phyloP scores from a whole-genome alignment of 2,329 filamentous ascomycete genomes.

The Exophiala viscosa region DNA sequence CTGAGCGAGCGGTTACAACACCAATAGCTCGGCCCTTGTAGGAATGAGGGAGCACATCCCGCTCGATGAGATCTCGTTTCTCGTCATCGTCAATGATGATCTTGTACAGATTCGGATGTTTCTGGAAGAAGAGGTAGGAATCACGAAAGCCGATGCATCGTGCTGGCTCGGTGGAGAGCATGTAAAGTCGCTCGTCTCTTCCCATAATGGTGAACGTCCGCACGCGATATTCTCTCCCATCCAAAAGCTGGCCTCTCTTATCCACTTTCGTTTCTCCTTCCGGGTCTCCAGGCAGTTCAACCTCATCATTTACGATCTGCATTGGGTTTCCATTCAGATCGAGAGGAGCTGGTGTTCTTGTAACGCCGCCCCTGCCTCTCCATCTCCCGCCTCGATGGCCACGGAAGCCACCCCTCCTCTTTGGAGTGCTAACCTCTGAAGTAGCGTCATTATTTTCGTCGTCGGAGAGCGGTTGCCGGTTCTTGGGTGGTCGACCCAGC shows the following conservation, averaged over 20 bases:
- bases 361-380: conserved; percentile 68
- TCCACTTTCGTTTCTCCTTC: conserved; percentile 94
- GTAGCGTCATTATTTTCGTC: conserved; percentile 46
- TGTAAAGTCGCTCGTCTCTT: conserved; percentile 83
- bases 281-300: conserved; percentile 77
- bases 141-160: conserved; percentile 96
- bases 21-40: conserved; percentile 98
- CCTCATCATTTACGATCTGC: conserved; percentile 88
- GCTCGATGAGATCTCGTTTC: conserved; percentile 92
- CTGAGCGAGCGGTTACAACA: conserved; percentile 91
- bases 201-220: conserved; percentile 89
- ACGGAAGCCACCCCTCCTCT: conserved; percentile 62
- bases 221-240: conserved; percentile 86
- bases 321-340: conserved; percentile 92
- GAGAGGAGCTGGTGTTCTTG: conserved; percentile 77
- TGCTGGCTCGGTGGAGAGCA: conserved; percentile 96
- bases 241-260: conserved; percentile 76
- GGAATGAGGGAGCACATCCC: conserved; percentile 92
- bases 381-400: conserved; percentile 61
- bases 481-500: conserved; percentile 82
- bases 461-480: conserved; percentile 70
- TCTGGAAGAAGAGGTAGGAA: conserved; percentile 98
- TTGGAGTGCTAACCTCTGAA: conserved; percentile 50
- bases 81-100: conserved; percentile 98
- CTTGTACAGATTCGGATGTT: conserved; percentile 93